Conservation (phyloP, 495 filamentous ascomycete species). For the Hyphodiscus hymeniophilus region DNA sequence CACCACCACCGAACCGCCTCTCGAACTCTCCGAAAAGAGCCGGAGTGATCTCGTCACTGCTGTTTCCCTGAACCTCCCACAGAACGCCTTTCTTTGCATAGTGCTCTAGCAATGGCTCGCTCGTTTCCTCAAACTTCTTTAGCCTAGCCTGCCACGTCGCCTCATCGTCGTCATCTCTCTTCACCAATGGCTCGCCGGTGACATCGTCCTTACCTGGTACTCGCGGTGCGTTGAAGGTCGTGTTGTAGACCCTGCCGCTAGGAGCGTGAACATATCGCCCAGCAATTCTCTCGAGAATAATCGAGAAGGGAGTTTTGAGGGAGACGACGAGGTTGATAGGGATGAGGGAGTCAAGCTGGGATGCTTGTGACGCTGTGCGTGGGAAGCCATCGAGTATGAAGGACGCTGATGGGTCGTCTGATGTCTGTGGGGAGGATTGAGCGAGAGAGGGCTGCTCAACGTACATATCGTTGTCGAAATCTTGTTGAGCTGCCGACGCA, state of each 20-base stretch:
- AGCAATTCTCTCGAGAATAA: slow-evolving; percentile 82
- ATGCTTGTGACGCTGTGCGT: slow-evolving; percentile 73
- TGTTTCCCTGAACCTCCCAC: slow-evolving; percentile 79
- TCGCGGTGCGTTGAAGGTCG: slow-evolving; percentile 78
- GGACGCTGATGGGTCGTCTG: slow-evolving; percentile 67
- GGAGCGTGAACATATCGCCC: slow-evolving; percentile 91
- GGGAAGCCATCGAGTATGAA: slow-evolving; percentile 97
- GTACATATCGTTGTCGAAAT: slow-evolving; percentile 18
- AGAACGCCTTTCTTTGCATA: slow-evolving; percentile 82
- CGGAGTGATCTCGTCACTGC: slow-evolving; percentile 89
- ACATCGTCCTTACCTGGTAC: slow-evolving; percentile 78
- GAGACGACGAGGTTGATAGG: slow-evolving; percentile 87
- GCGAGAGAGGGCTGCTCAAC: slow-evolving; percentile 17
- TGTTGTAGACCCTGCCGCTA: slow-evolving; percentile 89
- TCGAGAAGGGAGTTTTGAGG: slow-evolving; percentile 55
- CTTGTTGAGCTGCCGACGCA: slow-evolving; percentile 17
- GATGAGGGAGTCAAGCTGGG: slow-evolving; percentile 65
- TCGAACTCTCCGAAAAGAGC: slow-evolving; percentile 74
- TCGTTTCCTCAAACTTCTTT: slow-evolving; percentile 78
- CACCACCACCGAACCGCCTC: slow-evolving; percentile 50
- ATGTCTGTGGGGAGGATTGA: slow-evolving; percentile 31
- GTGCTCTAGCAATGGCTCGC: slow-evolving; percentile 75
- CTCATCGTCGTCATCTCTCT: slow-evolving; percentile 76
- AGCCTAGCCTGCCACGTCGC: slow-evolving; percentile 77
- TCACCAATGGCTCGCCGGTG: slow-evolving; percentile 79